phyloP scores from a whole-genome alignment of 192 early-diverging fungal genomes.

The Spinellus fusiger region DNA sequence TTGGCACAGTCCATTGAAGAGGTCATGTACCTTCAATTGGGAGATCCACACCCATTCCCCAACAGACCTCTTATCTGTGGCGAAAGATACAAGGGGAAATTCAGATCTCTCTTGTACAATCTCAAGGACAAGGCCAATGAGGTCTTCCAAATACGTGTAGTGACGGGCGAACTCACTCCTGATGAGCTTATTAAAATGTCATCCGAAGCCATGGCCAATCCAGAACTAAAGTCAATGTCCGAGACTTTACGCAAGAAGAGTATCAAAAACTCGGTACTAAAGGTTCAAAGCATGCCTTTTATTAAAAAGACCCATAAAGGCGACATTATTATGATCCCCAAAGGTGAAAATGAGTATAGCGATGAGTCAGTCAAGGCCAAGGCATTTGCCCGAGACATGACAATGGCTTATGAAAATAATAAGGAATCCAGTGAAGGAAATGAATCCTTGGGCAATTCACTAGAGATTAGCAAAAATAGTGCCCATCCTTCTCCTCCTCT shows the following conservation, averaged over 20 bases:
- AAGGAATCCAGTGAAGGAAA: slow-evolving; percentile 22
- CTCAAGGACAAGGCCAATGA: slow-evolving; percentile 79
- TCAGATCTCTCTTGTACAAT: slow-evolving; percentile 76
- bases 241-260: slow-evolving; percentile 51
- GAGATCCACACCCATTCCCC: slow-evolving; percentile 19
- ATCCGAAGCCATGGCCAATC: slow-evolving; percentile 86
- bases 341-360: slow-evolving; percentile 6
- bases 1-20: slow-evolving; percentile 43
- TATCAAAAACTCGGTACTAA: slow-evolving; percentile 49
- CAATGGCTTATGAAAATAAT: neutral
- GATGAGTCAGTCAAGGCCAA: slow-evolving; percentile 2
- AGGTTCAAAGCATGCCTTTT: slow-evolving; percentile 42
- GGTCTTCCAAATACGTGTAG: slow-evolving; percentile 53
- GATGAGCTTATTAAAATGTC: slow-evolving; percentile 72
- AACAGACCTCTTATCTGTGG: slow-evolving; percentile 33
- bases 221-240: slow-evolving; percentile 53
- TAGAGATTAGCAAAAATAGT: too few relatives aligned
- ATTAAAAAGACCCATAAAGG: slow-evolving; percentile 62
- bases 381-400: neutral
- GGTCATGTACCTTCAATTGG: slow-evolving; percentile 41
- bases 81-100: slow-evolving; percentile 66
- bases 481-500: too few relatives aligned
- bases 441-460: slow-evolving; percentile 4
- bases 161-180: slow-evolving; percentile 56
- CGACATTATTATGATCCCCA: slow-evolving; percentile 43